Evolutionary conservation across 2,329 filamentous ascomycete species (phyloP), one percentile per base, ranked within the genome.

Genomic region (Monilinia polystroma): DNA sequence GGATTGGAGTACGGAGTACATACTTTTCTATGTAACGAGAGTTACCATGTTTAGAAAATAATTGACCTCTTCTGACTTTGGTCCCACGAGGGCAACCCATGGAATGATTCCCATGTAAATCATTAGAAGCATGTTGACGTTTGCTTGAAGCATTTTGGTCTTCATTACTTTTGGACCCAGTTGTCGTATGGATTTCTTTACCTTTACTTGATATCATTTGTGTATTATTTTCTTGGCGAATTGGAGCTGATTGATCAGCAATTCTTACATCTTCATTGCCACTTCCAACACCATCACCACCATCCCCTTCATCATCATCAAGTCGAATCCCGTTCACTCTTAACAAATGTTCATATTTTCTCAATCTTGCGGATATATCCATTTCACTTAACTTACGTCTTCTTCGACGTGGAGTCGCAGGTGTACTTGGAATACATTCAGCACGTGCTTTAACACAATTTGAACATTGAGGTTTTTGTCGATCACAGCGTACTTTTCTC

Each of bases 401-500:
- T 53, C 72, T 68, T 14, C 75, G 67, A 23, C 73, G 55, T 16
- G 72, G 73, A 8, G 70, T 67, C n/a, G 67, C 67, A 4, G 73
- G 72, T n/a, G 71, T 68, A 53, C 71, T 73, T 16, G 73, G 68
- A 6, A 73, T 65, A 53, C 75, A 76, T 64, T 72, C 72, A 12
- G 69, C 70, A 52, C 69, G 63, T 45, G 75, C 70, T 68, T 76
- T 76, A 49, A 73, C 66, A 54, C 75, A 76, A 58, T 76, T 75
- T 2, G 73, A 70, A 63, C 75, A 76, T 54, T 59, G 43, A 10
- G 75, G 75, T 55, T 75, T 74, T 63, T 72, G 69, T 51, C 70
- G 66, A 55, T 76, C 73, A 57, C 75, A 76, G 35, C 70, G 70
- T 6, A 76, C 73, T 67, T 76, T 76, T 20, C 75, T 68, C 57